phyloP scores from a whole-genome alignment of 192 early-diverging fungal genomes.

The Jimgerdemannia lactiflua region DNA sequence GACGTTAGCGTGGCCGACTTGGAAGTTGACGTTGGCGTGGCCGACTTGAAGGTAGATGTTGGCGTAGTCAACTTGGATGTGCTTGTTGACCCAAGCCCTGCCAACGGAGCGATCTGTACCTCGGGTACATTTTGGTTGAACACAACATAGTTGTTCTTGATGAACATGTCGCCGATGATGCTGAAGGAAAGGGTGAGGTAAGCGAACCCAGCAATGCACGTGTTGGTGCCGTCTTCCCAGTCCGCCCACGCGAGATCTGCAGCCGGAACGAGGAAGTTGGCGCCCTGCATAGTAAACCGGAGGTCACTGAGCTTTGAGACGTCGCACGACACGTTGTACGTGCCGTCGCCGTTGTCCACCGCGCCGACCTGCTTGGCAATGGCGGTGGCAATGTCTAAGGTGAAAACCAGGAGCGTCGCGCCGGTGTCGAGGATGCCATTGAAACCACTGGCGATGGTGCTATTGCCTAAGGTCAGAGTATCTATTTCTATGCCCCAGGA shows the following conservation, averaged over 20 bases:
- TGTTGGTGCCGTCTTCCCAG: slow-evolving; percentile 8
- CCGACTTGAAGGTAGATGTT: too few relatives aligned
- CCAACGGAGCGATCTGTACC: slow-evolving; percentile 55
- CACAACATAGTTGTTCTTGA: slow-evolving; percentile 65
- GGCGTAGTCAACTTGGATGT: too few relatives aligned
- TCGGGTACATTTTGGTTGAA: slow-evolving; percentile 57
- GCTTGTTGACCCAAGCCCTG: neutral
- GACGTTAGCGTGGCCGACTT: too few relatives aligned
- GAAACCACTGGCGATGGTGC: slow-evolving; percentile 10
- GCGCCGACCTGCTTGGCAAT: slow-evolving; percentile 14
- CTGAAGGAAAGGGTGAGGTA: slow-evolving; percentile 24
- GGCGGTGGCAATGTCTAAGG: slow-evolving; percentile 9
- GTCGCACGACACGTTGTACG: slow-evolving; percentile 15
- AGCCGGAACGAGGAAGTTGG: slow-evolving; percentile 22
- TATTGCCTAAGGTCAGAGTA: slow-evolving; percentile 1
- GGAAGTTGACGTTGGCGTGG: too few relatives aligned
- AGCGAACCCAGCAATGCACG: slow-evolving; percentile 35
- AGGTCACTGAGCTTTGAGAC: slow-evolving; percentile 16
- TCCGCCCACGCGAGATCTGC: slow-evolving; percentile 27
- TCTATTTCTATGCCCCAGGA: slow-evolving; percentile 18
- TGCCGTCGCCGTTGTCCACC: slow-evolving; percentile 17
- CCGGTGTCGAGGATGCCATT: slow-evolving; percentile 61
- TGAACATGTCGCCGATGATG: slow-evolving; percentile 67
- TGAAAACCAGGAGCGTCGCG: slow-evolving; percentile 58
- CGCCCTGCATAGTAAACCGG: slow-evolving; percentile 34